These are phyloP conservation scores for Scutellaria barbata DNA, from an alignment of 257 asterid species.

Conservation along the genomic window DNA sequence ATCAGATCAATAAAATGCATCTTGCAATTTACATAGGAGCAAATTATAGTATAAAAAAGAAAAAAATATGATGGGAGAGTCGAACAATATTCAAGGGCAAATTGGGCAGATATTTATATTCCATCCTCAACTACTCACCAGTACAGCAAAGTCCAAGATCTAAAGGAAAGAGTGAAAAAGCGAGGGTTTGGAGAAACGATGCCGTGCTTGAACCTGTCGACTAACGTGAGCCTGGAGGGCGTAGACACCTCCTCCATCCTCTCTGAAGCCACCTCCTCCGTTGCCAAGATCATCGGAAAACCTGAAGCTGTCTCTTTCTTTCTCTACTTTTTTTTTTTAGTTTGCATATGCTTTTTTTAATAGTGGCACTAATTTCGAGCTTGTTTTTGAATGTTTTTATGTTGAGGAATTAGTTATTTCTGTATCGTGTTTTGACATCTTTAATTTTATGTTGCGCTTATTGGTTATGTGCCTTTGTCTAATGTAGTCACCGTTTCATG, in stretches of 20 bases:
- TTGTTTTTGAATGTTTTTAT: neutral
- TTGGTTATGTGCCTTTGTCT: neutral
- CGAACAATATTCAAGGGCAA: neutral
- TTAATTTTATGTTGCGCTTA: neutral
- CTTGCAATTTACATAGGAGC: no score
- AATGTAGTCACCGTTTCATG: neutral
- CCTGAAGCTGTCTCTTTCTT: slow-evolving; percentile 73
- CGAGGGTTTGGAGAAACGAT: slow-evolving; percentile 50
- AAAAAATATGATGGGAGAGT: no score
- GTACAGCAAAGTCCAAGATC: neutral
- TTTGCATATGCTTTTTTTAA: neutral
- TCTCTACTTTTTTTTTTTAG: neutral
- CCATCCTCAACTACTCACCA: neutral
- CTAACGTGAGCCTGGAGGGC: slow-evolving; percentile 86
- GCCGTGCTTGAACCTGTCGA: slow-evolving; percentile 95
- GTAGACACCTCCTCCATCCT: slow-evolving; percentile 82
- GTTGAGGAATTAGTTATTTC: neutral
- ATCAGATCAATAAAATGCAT: no score
- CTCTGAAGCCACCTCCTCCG: slow-evolving; percentile 84
- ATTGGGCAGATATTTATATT: neutral
- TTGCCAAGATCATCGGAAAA: slow-evolving; percentile 88
- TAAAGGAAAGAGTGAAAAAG: slow-evolving; percentile 7
- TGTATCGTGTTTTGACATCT: neutral
- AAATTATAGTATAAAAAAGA: no score
- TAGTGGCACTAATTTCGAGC: neutral